Conservation (phyloP, 441 rosid genomes). For the Adansonia grandidieri region DNA sequence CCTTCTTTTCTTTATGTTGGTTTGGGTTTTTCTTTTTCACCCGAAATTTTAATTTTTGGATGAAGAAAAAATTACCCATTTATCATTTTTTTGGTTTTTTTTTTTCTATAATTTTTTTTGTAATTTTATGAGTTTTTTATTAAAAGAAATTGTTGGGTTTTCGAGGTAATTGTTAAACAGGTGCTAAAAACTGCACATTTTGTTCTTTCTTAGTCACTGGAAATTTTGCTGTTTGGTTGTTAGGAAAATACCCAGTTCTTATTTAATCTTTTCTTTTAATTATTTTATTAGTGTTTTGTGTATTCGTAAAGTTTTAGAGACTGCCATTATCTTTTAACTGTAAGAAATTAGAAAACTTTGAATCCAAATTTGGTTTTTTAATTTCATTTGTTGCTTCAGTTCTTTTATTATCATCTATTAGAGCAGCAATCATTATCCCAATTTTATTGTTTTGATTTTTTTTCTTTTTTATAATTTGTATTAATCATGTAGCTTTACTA, state of each 20-base stretch:
- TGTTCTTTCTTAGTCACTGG: background rate
- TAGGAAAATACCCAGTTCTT: background rate
- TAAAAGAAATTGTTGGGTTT: background rate
- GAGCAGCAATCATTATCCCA: background rate
- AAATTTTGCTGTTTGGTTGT: slow-evolving; percentile 3
- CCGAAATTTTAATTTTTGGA: background rate
- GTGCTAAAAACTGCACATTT: background rate
- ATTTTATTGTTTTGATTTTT: background rate
- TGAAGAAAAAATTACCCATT: background rate
- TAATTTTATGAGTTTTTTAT: background rate
- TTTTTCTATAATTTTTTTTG: too few relatives aligned
- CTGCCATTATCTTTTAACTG: background rate
- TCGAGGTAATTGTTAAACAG: background rate
- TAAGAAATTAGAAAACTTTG: slow-evolving; percentile 4
- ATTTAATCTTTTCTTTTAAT: background rate
- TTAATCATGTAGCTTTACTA: background rate
- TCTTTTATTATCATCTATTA: background rate
- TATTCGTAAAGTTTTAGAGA: background rate
- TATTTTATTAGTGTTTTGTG: background rate
- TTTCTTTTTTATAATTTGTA: background rate
- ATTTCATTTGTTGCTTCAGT: background rate
- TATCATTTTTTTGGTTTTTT: background rate
- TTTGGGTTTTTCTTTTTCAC: slow-evolving; percentile 19
- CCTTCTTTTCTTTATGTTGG: background rate
- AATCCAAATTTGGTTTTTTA: background rate